Conservation (phyloP, 768 basidiomycete genomes). For the Porphyrellus cyaneotinctus region DNA sequence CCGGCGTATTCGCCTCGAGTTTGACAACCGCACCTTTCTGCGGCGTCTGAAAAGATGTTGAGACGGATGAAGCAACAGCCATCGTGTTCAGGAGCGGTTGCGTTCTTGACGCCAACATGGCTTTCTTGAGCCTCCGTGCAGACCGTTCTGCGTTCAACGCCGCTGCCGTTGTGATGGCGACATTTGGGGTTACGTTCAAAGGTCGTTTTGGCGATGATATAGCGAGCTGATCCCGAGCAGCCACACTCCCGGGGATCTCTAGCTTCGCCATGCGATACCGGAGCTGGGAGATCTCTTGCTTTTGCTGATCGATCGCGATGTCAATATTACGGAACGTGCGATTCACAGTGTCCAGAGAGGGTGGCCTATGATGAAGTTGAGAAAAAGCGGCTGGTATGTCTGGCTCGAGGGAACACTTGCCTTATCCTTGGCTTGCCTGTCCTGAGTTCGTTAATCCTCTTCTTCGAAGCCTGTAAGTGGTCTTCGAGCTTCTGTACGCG, state of each 20-base stretch:
- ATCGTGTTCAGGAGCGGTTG: constrained; percentile 65
- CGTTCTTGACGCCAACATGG: constrained; percentile 54
- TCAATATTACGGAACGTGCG: constrained; percentile 86
- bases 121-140: constrained; percentile 64
- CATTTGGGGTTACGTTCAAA: constrained; percentile 53
- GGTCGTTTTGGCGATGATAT: constrained; percentile 38
- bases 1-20: background rate
- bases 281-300: constrained; percentile 49
- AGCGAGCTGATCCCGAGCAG: constrained; percentile 40
- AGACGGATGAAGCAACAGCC: constrained; percentile 27
- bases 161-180: constrained; percentile 72
- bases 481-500: constrained; percentile 79
- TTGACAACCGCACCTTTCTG: constrained; percentile 22
- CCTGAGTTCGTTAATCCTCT: constrained; percentile 57
- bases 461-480: constrained; percentile 64
- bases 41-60: constrained; percentile 28
- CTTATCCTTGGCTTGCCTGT: constrained; percentile 59
- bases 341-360: constrained; percentile 78
- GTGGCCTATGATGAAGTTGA: constrained; percentile 50
- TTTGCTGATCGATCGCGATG: constrained; percentile 59
- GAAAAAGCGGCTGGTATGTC: background rate
- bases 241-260: constrained; percentile 31
- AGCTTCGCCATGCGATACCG: constrained; percentile 51
- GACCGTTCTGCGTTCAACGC: constrained; percentile 79
- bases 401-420: constrained; percentile 36